phyloP scores from a whole-genome alignment of 768 basidiomycete genomes.

The Pisolithus marmoratus region DNA sequence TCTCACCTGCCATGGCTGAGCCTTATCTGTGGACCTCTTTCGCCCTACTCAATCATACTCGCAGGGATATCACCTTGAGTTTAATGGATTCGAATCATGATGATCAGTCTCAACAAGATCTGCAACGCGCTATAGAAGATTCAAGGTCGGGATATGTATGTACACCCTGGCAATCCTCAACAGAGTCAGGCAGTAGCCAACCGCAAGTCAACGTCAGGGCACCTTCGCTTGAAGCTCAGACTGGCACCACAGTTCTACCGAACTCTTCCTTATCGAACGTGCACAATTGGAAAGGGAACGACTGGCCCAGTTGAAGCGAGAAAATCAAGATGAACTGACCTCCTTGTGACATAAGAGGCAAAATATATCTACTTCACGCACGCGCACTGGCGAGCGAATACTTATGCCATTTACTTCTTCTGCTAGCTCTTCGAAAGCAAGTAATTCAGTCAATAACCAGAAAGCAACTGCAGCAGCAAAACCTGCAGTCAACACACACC shows the following conservation, averaged over 20 bases:
- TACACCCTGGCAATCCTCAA: neutral
- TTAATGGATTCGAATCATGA: conserved; percentile 27
- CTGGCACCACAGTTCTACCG: neutral
- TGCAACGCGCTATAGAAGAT: conserved; percentile 41
- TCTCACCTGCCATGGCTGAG: too few species aligned
- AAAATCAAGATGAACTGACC: conserved; percentile 7
- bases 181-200: too few species aligned
- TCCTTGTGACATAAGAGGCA: conserved; percentile 47
- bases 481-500: conserved; percentile 2
- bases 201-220: neutral
- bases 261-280: conserved; percentile 58
- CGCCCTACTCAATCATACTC: neutral
- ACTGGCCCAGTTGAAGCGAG: conserved; percentile 62
- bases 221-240: neutral
- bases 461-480: neutral
- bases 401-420: conserved; percentile 20
- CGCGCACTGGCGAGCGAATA: conserved; percentile 15
- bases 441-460: neutral
- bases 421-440: conserved; percentile 12
- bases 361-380: conserved; percentile 32
- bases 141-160: conserved; percentile 36
- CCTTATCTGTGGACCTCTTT: too few species aligned
- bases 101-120: conserved; percentile 39
- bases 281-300: conserved; percentile 76
- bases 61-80: conserved; percentile 49